These are phyloP conservation scores for Apostasia ramifera DNA, from an alignment of 106 monocot genomes.

Conservation along the genomic window DNA sequence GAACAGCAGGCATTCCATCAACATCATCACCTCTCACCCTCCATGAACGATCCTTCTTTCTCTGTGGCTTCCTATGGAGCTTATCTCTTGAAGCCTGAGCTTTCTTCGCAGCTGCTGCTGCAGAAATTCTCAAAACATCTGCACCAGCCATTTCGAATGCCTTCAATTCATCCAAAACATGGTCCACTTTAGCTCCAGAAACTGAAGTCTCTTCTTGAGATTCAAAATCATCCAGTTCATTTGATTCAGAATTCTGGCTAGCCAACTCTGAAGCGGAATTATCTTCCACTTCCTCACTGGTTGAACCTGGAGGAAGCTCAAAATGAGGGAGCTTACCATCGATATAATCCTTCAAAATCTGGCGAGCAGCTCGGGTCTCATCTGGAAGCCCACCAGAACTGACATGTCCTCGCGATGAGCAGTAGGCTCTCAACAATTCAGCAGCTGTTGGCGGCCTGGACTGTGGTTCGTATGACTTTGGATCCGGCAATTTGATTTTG, in stretches of 20 bases:
- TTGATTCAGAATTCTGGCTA: background rate
- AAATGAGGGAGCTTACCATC: slow-evolving; percentile 94
- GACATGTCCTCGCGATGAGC: slow-evolving; percentile 79
- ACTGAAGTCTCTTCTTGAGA: slow-evolving; percentile 10
- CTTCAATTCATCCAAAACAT: slow-evolving; percentile 50
- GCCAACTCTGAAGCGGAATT: background rate
- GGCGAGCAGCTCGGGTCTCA: slow-evolving; percentile 80
- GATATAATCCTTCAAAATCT: slow-evolving; percentile 83
- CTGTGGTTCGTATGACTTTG: slow-evolving; percentile 68
- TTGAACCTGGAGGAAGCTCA: slow-evolving; percentile 52
- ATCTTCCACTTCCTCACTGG: background rate
- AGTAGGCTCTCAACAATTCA: slow-evolving; percentile 75
- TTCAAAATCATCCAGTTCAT: slow-evolving; percentile 18
- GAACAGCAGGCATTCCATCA: slow-evolving; percentile 81
- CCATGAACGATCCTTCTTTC: slow-evolving; percentile 91
- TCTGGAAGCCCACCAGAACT: slow-evolving; percentile 82
- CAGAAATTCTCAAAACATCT: slow-evolving; percentile 13
- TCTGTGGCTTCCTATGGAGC: slow-evolving; percentile 83
- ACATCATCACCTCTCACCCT: slow-evolving; percentile 67
- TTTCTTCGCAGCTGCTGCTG: slow-evolving; percentile 36
- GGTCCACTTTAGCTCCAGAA: slow-evolving; percentile 8
- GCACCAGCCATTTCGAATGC: slow-evolving; percentile 48
- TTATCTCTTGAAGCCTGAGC: slow-evolving; percentile 25
- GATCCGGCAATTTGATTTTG: slow-evolving; percentile 70
- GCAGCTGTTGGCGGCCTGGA: slow-evolving; percentile 54